Base-by-base conservation (phyloP, 2,329 filamentous ascomycete species). In the Venturia effusa region DNA sequence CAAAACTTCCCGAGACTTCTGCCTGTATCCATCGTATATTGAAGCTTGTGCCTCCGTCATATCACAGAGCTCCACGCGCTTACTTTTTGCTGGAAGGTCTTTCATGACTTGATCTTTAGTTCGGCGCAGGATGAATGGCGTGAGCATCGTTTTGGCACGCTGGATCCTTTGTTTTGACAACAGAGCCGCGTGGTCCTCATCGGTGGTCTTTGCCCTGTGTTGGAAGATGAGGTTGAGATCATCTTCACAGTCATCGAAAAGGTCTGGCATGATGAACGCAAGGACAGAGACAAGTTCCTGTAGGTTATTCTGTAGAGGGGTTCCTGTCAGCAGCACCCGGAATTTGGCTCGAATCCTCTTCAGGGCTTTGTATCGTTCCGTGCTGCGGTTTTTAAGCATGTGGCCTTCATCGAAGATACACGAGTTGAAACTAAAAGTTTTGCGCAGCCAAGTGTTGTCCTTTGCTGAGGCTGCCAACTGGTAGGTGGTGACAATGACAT, bases 391-490 rank as follows among this genome's bases (percentile, higher is more conserved):
- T 77, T 96, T 96, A 73, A 99, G 79, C 71, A 90, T 87, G 75
- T 99, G 94, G 0, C 93, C 94, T 76, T 99, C 94, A 71, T 99
- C 94, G 70, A 92, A 99, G 13, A 99, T 87, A 69, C 83, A 86
- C 34, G 83, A 81, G 66, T 80, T n/a, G 10, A 37, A 54, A 10
- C n/a, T 61, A 27, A 62, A 32, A 24, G 40, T 57, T 32, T 78
- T 80, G 51, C 84, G 80, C 65, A 90, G 75, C 71, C 89, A 90
- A 27, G 78, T 79, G 61, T 83, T 82, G 71, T 90, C 88, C 4
- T 80, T 75, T 66, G 82, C 82, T 34, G 83, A 83, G 27, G 70
- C 73, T 0, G 86, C 84, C 66, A 88, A 82, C 51, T 88, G 86
- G 69, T 90, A 90, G 0, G 87, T 90, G 0, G 88, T 89, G 62